phyloP scores from a whole-genome alignment of 768 basidiomycete species.

The Lentinula boryana region DNA sequence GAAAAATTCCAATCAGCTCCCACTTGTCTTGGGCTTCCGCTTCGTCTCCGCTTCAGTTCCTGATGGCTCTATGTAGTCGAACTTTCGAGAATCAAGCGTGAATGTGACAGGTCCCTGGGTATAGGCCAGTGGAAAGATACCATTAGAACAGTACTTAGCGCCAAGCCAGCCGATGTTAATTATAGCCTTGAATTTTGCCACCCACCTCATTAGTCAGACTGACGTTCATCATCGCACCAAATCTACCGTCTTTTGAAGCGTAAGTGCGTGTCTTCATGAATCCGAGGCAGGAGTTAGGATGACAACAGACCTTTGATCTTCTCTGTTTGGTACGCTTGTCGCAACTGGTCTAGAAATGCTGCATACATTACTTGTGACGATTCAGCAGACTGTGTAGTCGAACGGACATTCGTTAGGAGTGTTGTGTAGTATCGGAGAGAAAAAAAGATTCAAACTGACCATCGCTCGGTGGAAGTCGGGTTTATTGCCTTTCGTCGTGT shows the following conservation, averaged over 20 bases:
- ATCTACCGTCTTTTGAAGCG: slow-evolving; percentile 65
- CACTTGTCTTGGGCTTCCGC: not conserved
- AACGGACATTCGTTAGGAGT: not conserved
- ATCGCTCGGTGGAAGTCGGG: slow-evolving; percentile 93
- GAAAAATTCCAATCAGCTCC: not conserved
- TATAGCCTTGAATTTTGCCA: slow-evolving; percentile 2
- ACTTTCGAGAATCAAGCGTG: slow-evolving; percentile 77
- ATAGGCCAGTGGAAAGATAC: not conserved
- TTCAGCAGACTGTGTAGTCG: slow-evolving; percentile 48
- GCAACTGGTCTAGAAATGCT: slow-evolving; percentile 64
- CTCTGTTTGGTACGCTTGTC: slow-evolving; percentile 59
- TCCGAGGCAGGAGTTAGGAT: not conserved
- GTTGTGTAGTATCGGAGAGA: not conserved
- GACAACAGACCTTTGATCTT: slow-evolving; percentile 66
- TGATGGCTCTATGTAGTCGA: slow-evolving; percentile 46
- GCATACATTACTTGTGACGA: slow-evolving; percentile 65
- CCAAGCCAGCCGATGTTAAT: not conserved
- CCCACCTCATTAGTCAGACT: slow-evolving; percentile 80
- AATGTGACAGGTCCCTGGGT: slow-evolving; percentile 79
- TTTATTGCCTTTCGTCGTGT: slow-evolving; percentile 82
- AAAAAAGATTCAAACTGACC: slow-evolving; percentile 35
- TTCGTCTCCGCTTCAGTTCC: not conserved
- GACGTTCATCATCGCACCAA: slow-evolving; percentile 97
- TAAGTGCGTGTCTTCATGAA: slow-evolving; percentile 4
- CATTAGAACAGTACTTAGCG: not conserved